Percentiles rank a stretch among this genome's conserved stretches.
Conservation (phyloP, 1,284 basidiomycete species). For the Macrocystidia cucumis region DNA sequence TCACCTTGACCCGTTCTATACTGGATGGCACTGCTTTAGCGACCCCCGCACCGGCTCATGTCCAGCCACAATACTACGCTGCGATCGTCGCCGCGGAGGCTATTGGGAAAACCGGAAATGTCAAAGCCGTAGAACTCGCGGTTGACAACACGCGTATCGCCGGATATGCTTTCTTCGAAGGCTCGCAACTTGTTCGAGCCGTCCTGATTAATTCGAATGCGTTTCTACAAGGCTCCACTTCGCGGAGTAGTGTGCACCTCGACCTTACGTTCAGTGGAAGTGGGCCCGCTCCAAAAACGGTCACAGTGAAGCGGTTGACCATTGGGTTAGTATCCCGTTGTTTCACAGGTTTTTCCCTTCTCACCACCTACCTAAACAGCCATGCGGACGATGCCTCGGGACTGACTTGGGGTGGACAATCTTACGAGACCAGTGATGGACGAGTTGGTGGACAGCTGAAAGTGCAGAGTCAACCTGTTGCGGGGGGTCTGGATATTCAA, state of each 20-base stretch:
- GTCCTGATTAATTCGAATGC: slow-evolving; percentile 53
- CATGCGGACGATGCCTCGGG: slow-evolving; percentile 49
- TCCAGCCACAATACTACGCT: slow-evolving; percentile 57
- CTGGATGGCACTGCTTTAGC: slow-evolving; percentile 40
- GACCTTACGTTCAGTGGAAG: slow-evolving; percentile 26
- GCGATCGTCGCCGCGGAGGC: slow-evolving; percentile 41
- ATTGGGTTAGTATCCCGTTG: slow-evolving; percentile 29
- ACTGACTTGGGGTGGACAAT: slow-evolving; percentile 58
- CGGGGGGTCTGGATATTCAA: slow-evolving; percentile 39
- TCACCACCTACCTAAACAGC: slow-evolving; percentile 24
- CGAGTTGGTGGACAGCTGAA: slow-evolving; percentile 31
- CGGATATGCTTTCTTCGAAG: slow-evolving; percentile 58
- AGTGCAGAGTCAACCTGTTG: slow-evolving; percentile 26
- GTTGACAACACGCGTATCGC: slow-evolving; percentile 42
- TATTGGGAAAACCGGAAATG: slow-evolving; percentile 23
- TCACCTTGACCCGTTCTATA: slow-evolving; percentile 42
- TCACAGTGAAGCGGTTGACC: slow-evolving; percentile 35
- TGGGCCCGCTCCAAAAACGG: slow-evolving; percentile 13
- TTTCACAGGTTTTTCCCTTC: background rate
- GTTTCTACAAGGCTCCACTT: slow-evolving; percentile 31
- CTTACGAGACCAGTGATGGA: slow-evolving; percentile 50
- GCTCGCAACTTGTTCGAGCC: slow-evolving; percentile 33
- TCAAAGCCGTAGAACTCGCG: slow-evolving; percentile 42
- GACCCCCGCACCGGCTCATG: slow-evolving; percentile 39
- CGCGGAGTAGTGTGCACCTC: slow-evolving; percentile 35